These are phyloP conservation scores for Leccinum olivaceoglutinosum DNA, from an alignment of 1,284 basidiomycete species.

Conservation along the genomic window DNA sequence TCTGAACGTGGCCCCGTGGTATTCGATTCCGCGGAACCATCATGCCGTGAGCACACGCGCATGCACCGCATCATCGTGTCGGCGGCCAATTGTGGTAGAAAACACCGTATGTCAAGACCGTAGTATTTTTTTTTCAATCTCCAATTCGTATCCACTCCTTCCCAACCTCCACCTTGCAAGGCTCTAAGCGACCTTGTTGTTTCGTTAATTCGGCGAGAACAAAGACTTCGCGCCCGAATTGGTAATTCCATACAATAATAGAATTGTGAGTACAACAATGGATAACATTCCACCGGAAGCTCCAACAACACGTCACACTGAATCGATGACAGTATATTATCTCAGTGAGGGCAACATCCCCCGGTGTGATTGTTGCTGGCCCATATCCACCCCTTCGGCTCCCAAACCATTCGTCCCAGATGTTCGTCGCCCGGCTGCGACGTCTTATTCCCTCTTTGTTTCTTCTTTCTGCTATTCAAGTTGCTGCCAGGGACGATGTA, in stretches of 20 bases:
- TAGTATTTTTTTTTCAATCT: neutral
- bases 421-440: slow-evolving; percentile 74
- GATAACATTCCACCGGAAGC: slow-evolving; percentile 13
- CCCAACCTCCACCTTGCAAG: neutral
- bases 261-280: slow-evolving; percentile 30
- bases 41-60: no score
- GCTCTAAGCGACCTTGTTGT: neutral
- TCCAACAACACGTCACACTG: slow-evolving; percentile 17
- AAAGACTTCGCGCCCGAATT: slow-evolving; percentile 12
- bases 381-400: slow-evolving; percentile 19
- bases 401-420: slow-evolving; percentile 28
- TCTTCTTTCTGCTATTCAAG: slow-evolving; percentile 37
- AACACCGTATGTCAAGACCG: neutral
- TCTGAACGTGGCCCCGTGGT: no score
- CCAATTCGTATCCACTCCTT: neutral
- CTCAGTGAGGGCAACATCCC: slow-evolving; percentile 7
- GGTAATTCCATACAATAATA: slow-evolving; percentile 29
- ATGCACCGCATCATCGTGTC: no score
- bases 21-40: no score
- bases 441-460: slow-evolving; percentile 38
- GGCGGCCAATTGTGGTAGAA: neutral
- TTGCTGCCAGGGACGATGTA: slow-evolving; percentile 44
- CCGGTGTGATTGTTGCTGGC: slow-evolving; percentile 26
- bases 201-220: slow-evolving; percentile 7
- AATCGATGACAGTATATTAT: slow-evolving; percentile 19